Evolutionary conservation across 208 protist genomes (phyloP), one percentile per base, ranked within the genome.

Genomic region (Leishmania arabica): DNA sequence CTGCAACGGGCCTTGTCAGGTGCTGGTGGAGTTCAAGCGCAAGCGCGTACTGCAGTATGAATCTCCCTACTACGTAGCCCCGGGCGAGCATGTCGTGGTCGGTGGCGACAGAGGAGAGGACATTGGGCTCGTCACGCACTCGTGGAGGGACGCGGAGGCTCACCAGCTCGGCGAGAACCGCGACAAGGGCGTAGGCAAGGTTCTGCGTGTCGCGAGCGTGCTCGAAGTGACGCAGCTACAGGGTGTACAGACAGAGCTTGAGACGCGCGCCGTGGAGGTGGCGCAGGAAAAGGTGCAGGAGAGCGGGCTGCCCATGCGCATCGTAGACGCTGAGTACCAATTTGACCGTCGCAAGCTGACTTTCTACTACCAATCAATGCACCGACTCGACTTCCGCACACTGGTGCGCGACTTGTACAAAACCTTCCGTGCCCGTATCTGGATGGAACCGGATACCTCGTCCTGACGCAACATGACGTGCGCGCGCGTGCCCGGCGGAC

Each of bases 291-390:
- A 96, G 84, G 93, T 97, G 31, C 88, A 90, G 51, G 93, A 98
- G 81, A 93, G 94, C 79, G 89, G 85, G 6, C 86, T 98, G 58
- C 88, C 93, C 3, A 97, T 98, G 94, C 85, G 82, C 78, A 97
- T 98, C 75, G 93, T 97, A n/a, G 94, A 97, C 79, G 95, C 95
- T 42, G 95, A 98, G 79, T 98, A 98, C 80, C 95, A 98, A 80
- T 98, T 97, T 75, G 95, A 98, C 76, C 92, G 95, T 27, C 95
- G 95, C 56, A 98, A 98, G 87, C 90, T 98, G 34, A 98, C 95
- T 5, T 98, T 98, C 71, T 98, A 96, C 78, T 98, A 97, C 79
- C 91, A 96, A 71, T 93, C 94, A 17, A 87, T 93, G 86, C 88
- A 95, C 73, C 87, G 94, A 9, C 90, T 96, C 2, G 95, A 98